A percentile compares a stretch with the other conserved stretches of the same genome.
Evolutionary conservation across 78 protist species (phyloP).

Genomic region (Planoprotostelium fungivorum): DNA sequence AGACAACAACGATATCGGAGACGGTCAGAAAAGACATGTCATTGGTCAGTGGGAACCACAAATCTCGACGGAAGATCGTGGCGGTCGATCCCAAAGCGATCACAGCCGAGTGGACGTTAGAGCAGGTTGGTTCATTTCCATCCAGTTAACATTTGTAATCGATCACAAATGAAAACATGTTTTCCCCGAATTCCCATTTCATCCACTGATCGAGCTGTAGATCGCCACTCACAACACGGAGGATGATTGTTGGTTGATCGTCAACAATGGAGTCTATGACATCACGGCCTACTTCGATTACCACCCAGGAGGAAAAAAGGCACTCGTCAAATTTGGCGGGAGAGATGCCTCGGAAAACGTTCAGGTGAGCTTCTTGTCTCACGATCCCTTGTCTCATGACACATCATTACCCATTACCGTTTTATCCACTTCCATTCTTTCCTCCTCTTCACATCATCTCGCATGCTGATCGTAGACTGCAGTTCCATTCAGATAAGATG

Average conservation of each 20-base stretch:
- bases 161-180: too few relatives aligned
- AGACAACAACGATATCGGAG: not conserved
- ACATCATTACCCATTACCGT: too few relatives aligned
- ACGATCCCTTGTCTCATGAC: too few relatives aligned
- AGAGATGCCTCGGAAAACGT: conserved; percentile 60
- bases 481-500: conserved; percentile 49
- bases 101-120: conserved; percentile 1
- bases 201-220: conserved; percentile 46
- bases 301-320: conserved; percentile 83
- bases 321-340: conserved; percentile 61
- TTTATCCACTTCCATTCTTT: not conserved
- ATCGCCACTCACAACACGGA: conserved; percentile 54
- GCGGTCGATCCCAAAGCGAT: not conserved
- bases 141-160: too few relatives aligned
- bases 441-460: not conserved
- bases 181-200: conserved; percentile 13
- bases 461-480: not conserved
- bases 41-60: conserved; percentile 2
- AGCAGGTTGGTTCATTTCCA: too few relatives aligned
- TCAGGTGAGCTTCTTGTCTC: too few relatives aligned
- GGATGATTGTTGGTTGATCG: conserved; percentile 75
- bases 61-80: not conserved
- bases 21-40: not conserved
- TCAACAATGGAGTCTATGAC: conserved; percentile 74
- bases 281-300: conserved; percentile 57